Evolutionary conservation across 1,139 yeast species (phyloP), one percentile per base, ranked within the genome.

Genomic region (Lodderomyces orthopsilosis): DNA sequence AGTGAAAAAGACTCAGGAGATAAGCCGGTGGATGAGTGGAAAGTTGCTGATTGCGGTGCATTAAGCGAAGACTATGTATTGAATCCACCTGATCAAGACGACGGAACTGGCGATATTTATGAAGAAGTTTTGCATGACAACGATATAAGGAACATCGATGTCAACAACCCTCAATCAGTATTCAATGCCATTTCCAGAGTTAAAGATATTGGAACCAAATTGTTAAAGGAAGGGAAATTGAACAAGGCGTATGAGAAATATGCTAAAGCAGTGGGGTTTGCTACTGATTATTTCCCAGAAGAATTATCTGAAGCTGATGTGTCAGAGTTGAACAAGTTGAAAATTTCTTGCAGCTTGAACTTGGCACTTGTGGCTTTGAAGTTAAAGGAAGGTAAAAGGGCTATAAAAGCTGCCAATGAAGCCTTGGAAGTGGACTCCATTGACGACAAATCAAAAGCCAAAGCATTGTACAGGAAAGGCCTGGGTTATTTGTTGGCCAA

Each of bases 391-490:
- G 80, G 80, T 42, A 71, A 69, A 48, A 78, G 75, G 21, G 81
- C 83, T 0, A 66, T 88, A 40, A 62, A 66, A 35, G 80, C 85
- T 2, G 78, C 95, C 2, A 65, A 79, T 3, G 79, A 78, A 41
- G 96, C 89, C 0, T 70, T 88, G 44, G 84, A 75, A 32, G 76
- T 75, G 22, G 84, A 81, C 37, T 75, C 68, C 2, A 69, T 85
- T 10, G 88, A 81, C 42, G 85, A 78, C 43, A 78, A 81, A 53
- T 81, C 87, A 23, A 78, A 76, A 60, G 89, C 95, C 7, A 91
- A 91, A 70, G 96, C 96, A 0, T 70, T 78, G 42, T 91, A 85
- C 69, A 81, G 97, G 60, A 82, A 89, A 64, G 97, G 96, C 30
- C 70, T 79, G 57, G 97, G 95, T 1, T 74, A 81, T 53, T 65